A percentile compares a stretch with the other conserved stretches of the same genome.
Evolutionary conservation across 2,329 filamentous ascomycete genomes (phyloP).

Genomic region (Drechslerella stenobrocha): DNA sequence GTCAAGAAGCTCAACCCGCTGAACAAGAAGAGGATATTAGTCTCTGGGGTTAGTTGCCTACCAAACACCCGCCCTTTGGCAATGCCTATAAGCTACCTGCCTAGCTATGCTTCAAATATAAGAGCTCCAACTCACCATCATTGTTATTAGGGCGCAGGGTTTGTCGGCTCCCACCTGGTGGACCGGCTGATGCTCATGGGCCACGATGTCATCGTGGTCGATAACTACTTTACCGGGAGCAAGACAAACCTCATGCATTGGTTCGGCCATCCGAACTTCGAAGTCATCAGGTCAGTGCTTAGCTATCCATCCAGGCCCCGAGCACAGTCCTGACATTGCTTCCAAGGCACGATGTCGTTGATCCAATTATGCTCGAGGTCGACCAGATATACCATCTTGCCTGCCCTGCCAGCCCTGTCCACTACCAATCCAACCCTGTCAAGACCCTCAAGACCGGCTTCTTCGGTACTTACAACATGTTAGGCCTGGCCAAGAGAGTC

Average conservation of each 20-base stretch:
- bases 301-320: neutral
- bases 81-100: neutral
- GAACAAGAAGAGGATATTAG: conserved; percentile 52
- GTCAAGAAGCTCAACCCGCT: conserved; percentile 51
- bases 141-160: conserved; percentile 51
- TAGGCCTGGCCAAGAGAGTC: conserved; percentile 53
- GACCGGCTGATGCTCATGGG: conserved; percentile 53
- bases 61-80: neutral
- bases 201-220: conserved; percentile 53
- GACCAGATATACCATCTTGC: conserved; percentile 55
- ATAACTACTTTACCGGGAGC: conserved; percentile 53
- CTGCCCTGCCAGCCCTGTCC: conserved; percentile 54
- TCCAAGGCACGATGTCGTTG: conserved; percentile 52
- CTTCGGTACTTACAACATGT: conserved; percentile 54
- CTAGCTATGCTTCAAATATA: conserved; percentile 1
- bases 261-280: conserved; percentile 53
- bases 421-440: conserved; percentile 54
- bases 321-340: neutral
- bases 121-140: conserved; percentile 4
- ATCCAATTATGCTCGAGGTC: conserved; percentile 53
- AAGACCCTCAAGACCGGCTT: conserved; percentile 54
- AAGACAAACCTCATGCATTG: conserved; percentile 52
- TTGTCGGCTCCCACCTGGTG: conserved; percentile 53
- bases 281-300: conserved; percentile 51
- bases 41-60: conserved; percentile 51